phyloP scores from a whole-genome alignment of 768 basidiomycete genomes.

The Lactarius vividus region DNA sequence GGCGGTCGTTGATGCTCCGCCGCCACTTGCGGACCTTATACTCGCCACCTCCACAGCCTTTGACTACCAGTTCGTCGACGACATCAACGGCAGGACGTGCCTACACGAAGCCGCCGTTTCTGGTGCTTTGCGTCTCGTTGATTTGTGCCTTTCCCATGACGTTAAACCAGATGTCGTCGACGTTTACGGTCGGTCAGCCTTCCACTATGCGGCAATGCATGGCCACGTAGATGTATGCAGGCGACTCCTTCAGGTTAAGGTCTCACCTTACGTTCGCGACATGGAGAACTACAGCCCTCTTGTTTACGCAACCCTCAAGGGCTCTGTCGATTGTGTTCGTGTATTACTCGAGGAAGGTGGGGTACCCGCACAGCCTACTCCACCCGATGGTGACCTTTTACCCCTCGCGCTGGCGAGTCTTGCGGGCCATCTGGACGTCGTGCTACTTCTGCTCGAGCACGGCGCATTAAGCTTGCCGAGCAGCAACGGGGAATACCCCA shows the following conservation, averaged over 20 bases:
- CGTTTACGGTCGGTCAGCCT: slow-evolving; percentile 86
- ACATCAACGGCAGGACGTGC: slow-evolving; percentile 94
- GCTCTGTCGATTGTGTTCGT: slow-evolving; percentile 76
- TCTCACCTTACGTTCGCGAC: slow-evolving; percentile 71
- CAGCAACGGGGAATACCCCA: slow-evolving; percentile 94
- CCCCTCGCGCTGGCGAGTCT: slow-evolving; percentile 91
- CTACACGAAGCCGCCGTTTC: slow-evolving; percentile 92
- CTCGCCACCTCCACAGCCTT: slow-evolving; percentile 67
- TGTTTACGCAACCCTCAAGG: slow-evolving; percentile 88
- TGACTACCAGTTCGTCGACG: slow-evolving; percentile 90
- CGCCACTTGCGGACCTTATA: slow-evolving; percentile 70
- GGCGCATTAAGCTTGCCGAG: slow-evolving; percentile 82
- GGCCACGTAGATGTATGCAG: slow-evolving; percentile 77
- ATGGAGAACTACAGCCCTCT: slow-evolving; percentile 94
- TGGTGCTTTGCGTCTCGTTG: slow-evolving; percentile 72
- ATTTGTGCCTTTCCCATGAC: slow-evolving; percentile 72
- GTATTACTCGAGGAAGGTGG: slow-evolving; percentile 76
- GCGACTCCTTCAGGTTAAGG: slow-evolving; percentile 65
- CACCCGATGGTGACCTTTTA: slow-evolving; percentile 64
- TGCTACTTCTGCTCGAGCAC: slow-evolving; percentile 67
- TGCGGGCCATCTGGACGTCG: slow-evolving; percentile 83
- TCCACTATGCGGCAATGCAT: slow-evolving; percentile 96
- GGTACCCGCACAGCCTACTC: slow-evolving; percentile 58
- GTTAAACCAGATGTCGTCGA: slow-evolving; percentile 75
- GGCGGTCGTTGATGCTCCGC: slow-evolving; percentile 76